phyloP scores from a whole-genome alignment of 2,329 filamentous ascomycete species.

The Clarireedia sp. region DNA sequence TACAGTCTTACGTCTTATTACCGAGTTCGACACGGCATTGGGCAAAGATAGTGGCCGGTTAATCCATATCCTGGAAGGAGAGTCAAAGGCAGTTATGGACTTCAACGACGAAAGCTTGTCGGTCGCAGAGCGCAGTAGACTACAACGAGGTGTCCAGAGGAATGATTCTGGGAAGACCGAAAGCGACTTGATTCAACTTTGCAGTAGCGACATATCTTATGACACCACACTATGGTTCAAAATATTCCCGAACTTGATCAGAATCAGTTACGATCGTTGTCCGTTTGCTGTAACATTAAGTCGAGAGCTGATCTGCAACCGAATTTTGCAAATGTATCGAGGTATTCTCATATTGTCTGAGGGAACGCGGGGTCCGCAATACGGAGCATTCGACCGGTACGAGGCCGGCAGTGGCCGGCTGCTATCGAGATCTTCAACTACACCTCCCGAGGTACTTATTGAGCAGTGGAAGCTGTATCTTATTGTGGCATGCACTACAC shows the following conservation, averaged over 20 bases:
- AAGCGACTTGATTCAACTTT: conserved; percentile 84
- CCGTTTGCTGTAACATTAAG: conserved; percentile 86
- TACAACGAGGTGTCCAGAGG: conserved; percentile 83
- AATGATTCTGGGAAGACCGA: conserved; percentile 60
- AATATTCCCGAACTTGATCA: conserved; percentile 89
- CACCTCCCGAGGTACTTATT: conserved; percentile 77
- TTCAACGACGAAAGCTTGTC: conserved; percentile 88
- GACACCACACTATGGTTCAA: conserved; percentile 97
- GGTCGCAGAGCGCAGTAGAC: conserved; percentile 81
- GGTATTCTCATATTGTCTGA: conserved; percentile 74
- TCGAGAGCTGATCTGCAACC: conserved; percentile 84
- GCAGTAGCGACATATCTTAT: conserved; percentile 90
- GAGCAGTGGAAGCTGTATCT: conserved; percentile 98
- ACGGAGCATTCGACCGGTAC: conserved; percentile 41
- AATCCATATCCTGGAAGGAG: conserved; percentile 86
- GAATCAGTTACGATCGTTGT: conserved; percentile 83
- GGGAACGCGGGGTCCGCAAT: conserved; percentile 54
- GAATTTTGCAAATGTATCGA: conserved; percentile 87
- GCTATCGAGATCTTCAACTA: conserved; percentile 49
- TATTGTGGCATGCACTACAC: conserved; percentile 91
- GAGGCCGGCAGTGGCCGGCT: conserved; percentile 44
- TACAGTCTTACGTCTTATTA: conserved; percentile 83
- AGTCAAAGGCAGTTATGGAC: conserved; percentile 81
- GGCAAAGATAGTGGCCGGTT: conserved; percentile 68
- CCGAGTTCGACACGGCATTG: conserved; percentile 84